A percentile compares a stretch with the other conserved stretches of the same genome.
These are phyloP conservation scores for Diaporthe sp. DNA, from an alignment of 2,329 filamentous ascomycete genomes.

Conservation along the genomic window DNA sequence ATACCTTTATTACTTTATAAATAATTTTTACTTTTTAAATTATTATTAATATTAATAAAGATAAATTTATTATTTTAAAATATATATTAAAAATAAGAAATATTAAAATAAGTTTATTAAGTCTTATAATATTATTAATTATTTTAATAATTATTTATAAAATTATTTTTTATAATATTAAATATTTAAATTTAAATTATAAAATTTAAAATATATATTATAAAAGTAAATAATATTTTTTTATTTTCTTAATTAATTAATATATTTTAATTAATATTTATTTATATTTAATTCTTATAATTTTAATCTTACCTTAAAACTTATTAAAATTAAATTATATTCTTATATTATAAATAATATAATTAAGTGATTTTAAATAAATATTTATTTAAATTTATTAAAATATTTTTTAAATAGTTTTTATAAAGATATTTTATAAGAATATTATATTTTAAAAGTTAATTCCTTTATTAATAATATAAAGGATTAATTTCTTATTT, in stretches of 20 bases:
- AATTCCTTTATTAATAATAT: not conserved
- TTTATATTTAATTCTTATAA: not conserved
- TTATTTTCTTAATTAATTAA: not conserved
- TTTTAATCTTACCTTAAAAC: not conserved
- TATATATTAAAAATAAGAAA: not conserved
- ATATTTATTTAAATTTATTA: not conserved
- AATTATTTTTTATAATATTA: not conserved
- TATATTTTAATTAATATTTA: not conserved
- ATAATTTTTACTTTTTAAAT: not conserved
- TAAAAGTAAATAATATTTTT: not conserved
- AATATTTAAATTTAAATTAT: not conserved
- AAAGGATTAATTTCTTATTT: not conserved
- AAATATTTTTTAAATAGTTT: not conserved
- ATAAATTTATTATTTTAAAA: not conserved
- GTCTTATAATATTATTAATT: not conserved
- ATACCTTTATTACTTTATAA: too few species aligned
- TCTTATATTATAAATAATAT: slow-evolving; percentile 1
- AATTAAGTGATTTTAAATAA: not conserved
- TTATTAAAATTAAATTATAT: not conserved
- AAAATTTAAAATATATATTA: not conserved
- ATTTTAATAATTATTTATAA: not conserved
- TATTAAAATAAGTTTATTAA: not conserved
- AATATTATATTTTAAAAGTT: not conserved
- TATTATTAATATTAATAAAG: not conserved
- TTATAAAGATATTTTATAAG: not conserved